These are phyloP conservation scores for Kingdonia uniflora DNA, from an alignment of 164 flowering plant genomes.

Conservation along the genomic window DNA sequence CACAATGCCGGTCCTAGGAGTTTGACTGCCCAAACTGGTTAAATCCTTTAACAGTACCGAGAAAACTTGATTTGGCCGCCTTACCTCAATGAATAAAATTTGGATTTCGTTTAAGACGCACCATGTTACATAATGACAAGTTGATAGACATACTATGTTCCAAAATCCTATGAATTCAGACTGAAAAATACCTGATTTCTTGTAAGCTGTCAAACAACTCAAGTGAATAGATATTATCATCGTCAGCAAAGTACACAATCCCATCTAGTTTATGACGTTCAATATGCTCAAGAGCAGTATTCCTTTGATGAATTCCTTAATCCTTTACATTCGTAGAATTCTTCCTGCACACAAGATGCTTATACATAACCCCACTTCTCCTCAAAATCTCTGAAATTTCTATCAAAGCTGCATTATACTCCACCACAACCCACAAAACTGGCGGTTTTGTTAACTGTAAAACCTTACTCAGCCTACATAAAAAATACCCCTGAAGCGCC, in stretches of 20 bases:
- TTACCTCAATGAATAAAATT: no score
- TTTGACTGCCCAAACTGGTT: no score
- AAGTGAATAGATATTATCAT: constrained; percentile 76
- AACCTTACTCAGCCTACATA: constrained; percentile 56
- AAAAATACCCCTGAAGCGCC: constrained; percentile 64
- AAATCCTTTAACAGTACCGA: no score
- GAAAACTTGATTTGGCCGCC: no score
- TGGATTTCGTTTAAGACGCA: no score
- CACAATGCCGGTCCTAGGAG: no score
- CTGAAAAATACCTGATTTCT: constrained; percentile 49
- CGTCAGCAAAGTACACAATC: constrained; percentile 92
- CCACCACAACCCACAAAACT: constrained; percentile 90
- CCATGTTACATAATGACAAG: no score
- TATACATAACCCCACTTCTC: constrained; percentile 64
- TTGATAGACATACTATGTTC: no score
- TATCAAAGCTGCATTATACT: constrained; percentile 40
- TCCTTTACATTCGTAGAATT: constrained; percentile 53
- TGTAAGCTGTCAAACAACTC: constrained; percentile 70
- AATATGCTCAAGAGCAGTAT: constrained; percentile 71
- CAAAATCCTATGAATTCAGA: no score
- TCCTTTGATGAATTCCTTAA: constrained; percentile 80
- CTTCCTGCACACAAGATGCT: constrained; percentile 64
- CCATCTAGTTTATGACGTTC: constrained; percentile 76
- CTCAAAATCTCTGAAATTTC: constrained; percentile 74
- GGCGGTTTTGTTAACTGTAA: constrained; percentile 69